Conservation (phyloP, 495 filamentous ascomycete species). For the Aspergillus hancockii region DNA sequence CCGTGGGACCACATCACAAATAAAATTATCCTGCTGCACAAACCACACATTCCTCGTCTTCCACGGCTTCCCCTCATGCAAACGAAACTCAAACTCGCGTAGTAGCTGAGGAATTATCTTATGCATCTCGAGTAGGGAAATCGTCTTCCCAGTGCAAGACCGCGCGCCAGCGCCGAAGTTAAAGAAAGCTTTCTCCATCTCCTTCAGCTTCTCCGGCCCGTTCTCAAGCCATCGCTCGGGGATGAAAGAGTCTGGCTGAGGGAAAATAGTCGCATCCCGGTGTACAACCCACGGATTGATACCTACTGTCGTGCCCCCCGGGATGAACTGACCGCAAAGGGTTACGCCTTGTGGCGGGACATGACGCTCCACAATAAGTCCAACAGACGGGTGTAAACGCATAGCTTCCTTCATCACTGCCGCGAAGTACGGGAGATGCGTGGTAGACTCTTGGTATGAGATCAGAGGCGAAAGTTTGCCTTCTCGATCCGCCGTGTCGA, state of each 20-base stretch:
- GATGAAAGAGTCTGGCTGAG: slow-evolving; percentile 27
- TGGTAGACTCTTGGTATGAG: slow-evolving; percentile 43
- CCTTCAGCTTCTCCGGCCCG: slow-evolving; percentile 21
- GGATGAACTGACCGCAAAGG: slow-evolving; percentile 52
- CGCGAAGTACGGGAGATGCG: slow-evolving; percentile 49
- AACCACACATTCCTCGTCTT: slow-evolving; percentile 34
- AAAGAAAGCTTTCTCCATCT: slow-evolving; percentile 34
- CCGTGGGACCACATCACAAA: slow-evolving; percentile 19
- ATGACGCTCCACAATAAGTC: slow-evolving; percentile 62
- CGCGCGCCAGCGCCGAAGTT: slow-evolving; percentile 62
- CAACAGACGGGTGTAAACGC: slow-evolving; percentile 61
- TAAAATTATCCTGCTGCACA: slow-evolving; percentile 34
- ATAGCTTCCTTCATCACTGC: slow-evolving; percentile 62
- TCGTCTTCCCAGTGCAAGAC: slow-evolving; percentile 69
- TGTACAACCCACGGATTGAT: slow-evolving; percentile 41
- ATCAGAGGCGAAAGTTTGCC: slow-evolving; percentile 27
- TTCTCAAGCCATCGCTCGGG: slow-evolving; percentile 32
- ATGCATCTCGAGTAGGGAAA: slow-evolving; percentile 74
- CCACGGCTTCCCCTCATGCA: slow-evolving; percentile 22
- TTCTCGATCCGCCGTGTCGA: slow-evolving; percentile 48
- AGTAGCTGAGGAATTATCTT: slow-evolving; percentile 75
- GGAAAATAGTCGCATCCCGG: slow-evolving; percentile 19
- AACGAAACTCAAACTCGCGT: slow-evolving; percentile 58
- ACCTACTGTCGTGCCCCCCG: slow-evolving; percentile 59
- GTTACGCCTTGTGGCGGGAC: slow-evolving; percentile 56